phyloP scores from a whole-genome alignment of 2,329 filamentous ascomycete genomes.

The Botrytis sinoallii region DNA sequence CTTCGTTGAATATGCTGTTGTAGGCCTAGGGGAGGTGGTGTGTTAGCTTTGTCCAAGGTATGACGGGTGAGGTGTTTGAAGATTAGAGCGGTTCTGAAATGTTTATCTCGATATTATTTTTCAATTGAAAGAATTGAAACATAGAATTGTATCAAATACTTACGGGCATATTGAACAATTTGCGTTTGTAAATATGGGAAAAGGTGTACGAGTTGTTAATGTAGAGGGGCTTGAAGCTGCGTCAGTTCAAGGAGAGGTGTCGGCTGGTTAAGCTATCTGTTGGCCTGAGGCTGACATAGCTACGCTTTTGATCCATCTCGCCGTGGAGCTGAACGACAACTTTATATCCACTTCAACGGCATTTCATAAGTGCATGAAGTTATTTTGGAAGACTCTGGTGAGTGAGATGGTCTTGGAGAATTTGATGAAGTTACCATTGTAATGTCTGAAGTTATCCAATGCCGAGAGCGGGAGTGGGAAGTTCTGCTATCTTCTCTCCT shows the following conservation, averaged over 20 bases:
- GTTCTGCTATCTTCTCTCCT: background rate
- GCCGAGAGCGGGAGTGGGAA: background rate
- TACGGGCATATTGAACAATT: slow-evolving; percentile 15
- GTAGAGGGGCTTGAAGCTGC: slow-evolving; percentile 10
- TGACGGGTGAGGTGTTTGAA: background rate
- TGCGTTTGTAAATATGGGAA: background rate
- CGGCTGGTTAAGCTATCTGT: slow-evolving; percentile 3
- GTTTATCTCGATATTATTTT: background rate
- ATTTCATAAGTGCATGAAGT: background rate
- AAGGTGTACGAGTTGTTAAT: background rate
- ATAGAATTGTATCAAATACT: background rate
- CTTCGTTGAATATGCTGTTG: slow-evolving; percentile 93
- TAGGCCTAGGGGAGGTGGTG: slow-evolving; percentile 64
- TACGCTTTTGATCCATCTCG: background rate
- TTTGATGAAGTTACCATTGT: background rate
- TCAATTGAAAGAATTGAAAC: background rate
- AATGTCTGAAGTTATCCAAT: background rate
- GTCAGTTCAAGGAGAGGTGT: slow-evolving; percentile 17
- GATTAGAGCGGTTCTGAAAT: background rate
- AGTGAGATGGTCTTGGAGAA: background rate
- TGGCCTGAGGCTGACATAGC: slow-evolving; percentile 11
- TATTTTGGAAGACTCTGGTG: background rate
- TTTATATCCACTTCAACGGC: background rate
- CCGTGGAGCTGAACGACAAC: background rate
- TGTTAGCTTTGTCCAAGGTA: background rate